Evolutionary conservation across 75 land plant species (phyloP).

Genomic region (Adiantum capillusveneris): DNA sequence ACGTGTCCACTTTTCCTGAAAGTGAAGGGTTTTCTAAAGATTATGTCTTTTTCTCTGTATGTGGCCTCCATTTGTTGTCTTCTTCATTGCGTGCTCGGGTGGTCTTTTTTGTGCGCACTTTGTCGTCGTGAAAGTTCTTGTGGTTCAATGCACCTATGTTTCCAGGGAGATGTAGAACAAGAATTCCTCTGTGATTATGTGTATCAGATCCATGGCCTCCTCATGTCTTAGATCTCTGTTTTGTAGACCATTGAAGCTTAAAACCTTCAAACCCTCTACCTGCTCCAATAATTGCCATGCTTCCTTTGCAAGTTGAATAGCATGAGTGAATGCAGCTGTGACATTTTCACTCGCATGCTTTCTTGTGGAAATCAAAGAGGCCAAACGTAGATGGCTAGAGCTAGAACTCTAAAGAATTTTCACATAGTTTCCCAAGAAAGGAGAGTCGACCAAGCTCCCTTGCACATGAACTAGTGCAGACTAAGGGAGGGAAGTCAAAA

Average conservation of each 20-base stretch:
- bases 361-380: constrained; percentile 86
- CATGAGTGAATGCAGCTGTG: constrained; percentile 25
- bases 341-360: constrained; percentile 43
- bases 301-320: constrained; percentile 45
- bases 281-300: constrained; percentile 21
- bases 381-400: constrained; percentile 80
- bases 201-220: constrained; percentile 56
- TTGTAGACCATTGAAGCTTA: constrained; percentile 12
- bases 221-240: constrained; percentile 7
- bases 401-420: constrained; percentile 88
- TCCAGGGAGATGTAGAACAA: no score
- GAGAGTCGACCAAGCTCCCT: constrained; percentile 45
- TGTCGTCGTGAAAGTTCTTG: no score
- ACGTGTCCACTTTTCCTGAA: no score
- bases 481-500: constrained; percentile 77
- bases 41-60: no score
- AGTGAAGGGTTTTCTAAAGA: no score
- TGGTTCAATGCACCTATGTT: no score
- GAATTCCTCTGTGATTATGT: no score
- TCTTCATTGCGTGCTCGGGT: no score
- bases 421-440: constrained; percentile 48
- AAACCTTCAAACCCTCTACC: constrained; percentile 43
- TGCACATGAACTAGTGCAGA: constrained; percentile 88
- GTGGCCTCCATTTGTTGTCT: no score
- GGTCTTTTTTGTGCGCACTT: no score